Evolutionary conservation across 495 filamentous ascomycete genomes (phyloP).

Genomic region (Pseudotulostoma volvatum): DNA sequence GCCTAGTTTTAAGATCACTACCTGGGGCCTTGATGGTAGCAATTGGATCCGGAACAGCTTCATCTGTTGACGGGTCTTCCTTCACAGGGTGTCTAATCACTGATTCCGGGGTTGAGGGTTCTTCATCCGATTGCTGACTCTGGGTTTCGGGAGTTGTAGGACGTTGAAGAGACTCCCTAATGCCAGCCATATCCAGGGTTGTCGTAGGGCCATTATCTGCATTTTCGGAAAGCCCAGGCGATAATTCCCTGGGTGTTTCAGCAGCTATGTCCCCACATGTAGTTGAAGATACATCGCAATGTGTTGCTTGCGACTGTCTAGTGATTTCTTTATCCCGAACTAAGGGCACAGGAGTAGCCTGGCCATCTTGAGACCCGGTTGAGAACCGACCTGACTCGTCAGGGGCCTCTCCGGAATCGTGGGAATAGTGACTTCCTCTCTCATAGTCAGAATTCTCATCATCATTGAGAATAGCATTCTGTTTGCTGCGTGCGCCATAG

Average conservation of each 20-base stretch:
- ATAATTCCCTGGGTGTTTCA: background rate
- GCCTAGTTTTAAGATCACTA: conserved; percentile 74
- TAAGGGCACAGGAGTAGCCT: conserved; percentile 20
- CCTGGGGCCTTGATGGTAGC: conserved; percentile 86
- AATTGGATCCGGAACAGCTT: conserved; percentile 56
- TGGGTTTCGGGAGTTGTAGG: conserved; percentile 49
- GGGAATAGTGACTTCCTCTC: conserved; percentile 36
- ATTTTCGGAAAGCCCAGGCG: background rate
- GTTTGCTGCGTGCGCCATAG: conserved; percentile 31
- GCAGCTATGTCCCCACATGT: background rate
- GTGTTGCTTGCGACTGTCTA: background rate
- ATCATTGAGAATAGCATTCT: conserved; percentile 30
- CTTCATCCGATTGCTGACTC: conserved; percentile 32
- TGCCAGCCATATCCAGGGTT: conserved; percentile 28
- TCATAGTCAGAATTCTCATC: conserved; percentile 23
- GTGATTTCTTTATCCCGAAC: conserved; percentile 1
- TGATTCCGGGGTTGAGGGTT: conserved; percentile 79
- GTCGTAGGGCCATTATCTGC: background rate
- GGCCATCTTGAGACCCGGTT: conserved; percentile 10
- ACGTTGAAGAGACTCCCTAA: conserved; percentile 35
- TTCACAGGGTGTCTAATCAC: conserved; percentile 65
- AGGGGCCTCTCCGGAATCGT: conserved; percentile 18
- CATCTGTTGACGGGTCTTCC: conserved; percentile 14
- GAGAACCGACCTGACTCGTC: conserved; percentile 4
- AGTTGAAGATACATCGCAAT: background rate